Evolutionary conservation across 805 yeast genomes (phyloP), one percentile per base, ranked within the genome.

Genomic region (Lipomyces orientalis): DNA sequence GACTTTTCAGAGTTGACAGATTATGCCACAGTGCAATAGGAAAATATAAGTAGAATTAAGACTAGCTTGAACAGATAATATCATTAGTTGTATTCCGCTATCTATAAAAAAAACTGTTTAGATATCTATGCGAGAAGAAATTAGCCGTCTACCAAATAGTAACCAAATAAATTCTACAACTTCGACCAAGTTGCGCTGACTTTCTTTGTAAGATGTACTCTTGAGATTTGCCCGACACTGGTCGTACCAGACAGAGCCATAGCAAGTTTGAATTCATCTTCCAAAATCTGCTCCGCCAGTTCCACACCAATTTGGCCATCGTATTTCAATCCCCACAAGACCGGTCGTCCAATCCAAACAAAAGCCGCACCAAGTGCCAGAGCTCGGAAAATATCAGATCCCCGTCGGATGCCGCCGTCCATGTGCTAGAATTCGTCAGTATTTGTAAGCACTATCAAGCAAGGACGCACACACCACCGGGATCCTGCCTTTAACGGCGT

Each of bases 361-460:
- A 87, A 88, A 57, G 84, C 87, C 7, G 91, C 93, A 4, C 92
- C 93, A 2, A 88, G 79, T 60, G 90, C 87, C 7, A 89, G 75
- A 0, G 92, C 91, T 71, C 88, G 88, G 63, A 89, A 75, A 12
- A 89, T 76, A 76, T 88, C 93, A 2, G 88, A 81, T 8, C 90
- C 92, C 73, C 90, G 81, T 68, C 90, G 81, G 51, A 88, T 81
- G 22, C 93, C 93, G 59, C 92, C 91, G 75, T 89, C 93, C 39
- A 89, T 75, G 73, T 81, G 88, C 65, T 62, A 46, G 7, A n/a
- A 54, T 55, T 43, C 19, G 39, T 19, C 35, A 55, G 29, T 9
- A 31, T 19, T 61, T 16, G 7, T 8, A 49, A n/a, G 29, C 12
- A 25, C 29, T 8, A 57, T 10, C 12, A 35, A 55, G n/a, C 12